Percentiles rank a stretch among this genome's conserved stretches.
Conservation (phyloP, 2,329 filamentous ascomycete species). For the Clathrospora elynae region DNA sequence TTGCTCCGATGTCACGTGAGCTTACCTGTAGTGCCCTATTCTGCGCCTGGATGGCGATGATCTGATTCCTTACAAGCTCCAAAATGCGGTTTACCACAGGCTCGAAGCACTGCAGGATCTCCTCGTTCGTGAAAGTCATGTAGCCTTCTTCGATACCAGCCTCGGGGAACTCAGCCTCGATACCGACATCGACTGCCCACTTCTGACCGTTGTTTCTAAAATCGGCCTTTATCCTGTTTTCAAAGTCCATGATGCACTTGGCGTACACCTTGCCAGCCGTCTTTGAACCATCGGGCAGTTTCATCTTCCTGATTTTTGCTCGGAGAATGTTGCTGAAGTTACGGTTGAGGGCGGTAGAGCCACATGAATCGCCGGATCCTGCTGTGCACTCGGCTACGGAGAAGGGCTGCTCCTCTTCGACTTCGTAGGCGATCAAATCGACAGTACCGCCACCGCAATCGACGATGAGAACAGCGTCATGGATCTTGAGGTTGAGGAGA, state of each 20-base stretch:
- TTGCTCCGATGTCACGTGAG: neutral
- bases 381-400: constrained; percentile 97
- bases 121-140: constrained; percentile 99
- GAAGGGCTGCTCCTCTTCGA: constrained; percentile 96
- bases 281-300: constrained; percentile 93
- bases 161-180: constrained; percentile 97
- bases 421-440: constrained; percentile 98
- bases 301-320: constrained; percentile 99
- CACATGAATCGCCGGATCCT: constrained; percentile 95
- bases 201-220: constrained; percentile 99
- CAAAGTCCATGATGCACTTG: constrained; percentile 99
- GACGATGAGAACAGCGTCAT: constrained; percentile 96
- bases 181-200: constrained; percentile 98
- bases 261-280: constrained; percentile 98
- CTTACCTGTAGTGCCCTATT: constrained; percentile 82
- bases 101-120: constrained; percentile 98
- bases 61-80: constrained; percentile 95
- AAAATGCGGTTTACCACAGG: constrained; percentile 96
- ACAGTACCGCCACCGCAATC: constrained; percentile 98
- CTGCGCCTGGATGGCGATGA: constrained; percentile 97
- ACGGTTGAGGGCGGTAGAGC: constrained; percentile 95
- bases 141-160: constrained; percentile 98
- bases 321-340: constrained; percentile 98
- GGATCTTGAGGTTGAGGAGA: constrained; percentile 93
- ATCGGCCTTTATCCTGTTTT: constrained; percentile 99